Percentiles rank a stretch among this genome's conserved stretches.
These are phyloP conservation scores for Lactarius sanguifluus DNA, from an alignment of 768 basidiomycete species.

Conservation along the genomic window DNA sequence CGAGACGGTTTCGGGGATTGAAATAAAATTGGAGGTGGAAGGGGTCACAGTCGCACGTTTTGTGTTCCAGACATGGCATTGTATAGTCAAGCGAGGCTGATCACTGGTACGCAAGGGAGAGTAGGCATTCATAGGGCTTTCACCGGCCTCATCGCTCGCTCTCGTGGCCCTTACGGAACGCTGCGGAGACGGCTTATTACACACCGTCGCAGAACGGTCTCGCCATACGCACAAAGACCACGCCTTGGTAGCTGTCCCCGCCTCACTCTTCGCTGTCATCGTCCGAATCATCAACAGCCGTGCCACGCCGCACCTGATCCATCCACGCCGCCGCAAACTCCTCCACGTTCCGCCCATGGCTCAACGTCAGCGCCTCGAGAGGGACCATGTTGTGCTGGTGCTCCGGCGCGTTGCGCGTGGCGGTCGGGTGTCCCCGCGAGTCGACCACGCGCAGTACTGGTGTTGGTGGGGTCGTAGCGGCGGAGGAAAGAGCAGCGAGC, in stretches of 20 bases:
- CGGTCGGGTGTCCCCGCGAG: conserved; percentile 69
- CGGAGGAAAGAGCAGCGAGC: conserved; percentile 45
- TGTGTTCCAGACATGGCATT: background rate
- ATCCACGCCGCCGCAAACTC: conserved; percentile 73
- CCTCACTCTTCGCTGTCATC: conserved; percentile 2
- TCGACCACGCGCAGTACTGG: conserved; percentile 66
- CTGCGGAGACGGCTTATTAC: too few relatives aligned
- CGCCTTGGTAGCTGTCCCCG: background rate
- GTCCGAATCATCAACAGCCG: conserved; percentile 20
- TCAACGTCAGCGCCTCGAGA: conserved; percentile 79
- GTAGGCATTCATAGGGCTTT: background rate
- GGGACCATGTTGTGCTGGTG: conserved; percentile 91
- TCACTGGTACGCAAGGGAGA: background rate
- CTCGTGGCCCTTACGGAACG: background rate
- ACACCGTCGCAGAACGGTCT: background rate
- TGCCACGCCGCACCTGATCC: conserved; percentile 46
- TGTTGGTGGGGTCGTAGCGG: conserved; percentile 9
- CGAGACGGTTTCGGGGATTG: background rate
- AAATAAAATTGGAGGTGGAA: background rate
- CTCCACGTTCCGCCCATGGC: conserved; percentile 66
- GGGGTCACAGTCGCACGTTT: background rate
- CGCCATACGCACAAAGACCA: background rate
- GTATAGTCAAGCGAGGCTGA: background rate
- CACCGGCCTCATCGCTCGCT: background rate
- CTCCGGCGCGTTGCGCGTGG: conserved; percentile 63